These are phyloP conservation scores for Candida tallmaniae DNA, from an alignment of 805 yeast species.

Conservation along the genomic window DNA sequence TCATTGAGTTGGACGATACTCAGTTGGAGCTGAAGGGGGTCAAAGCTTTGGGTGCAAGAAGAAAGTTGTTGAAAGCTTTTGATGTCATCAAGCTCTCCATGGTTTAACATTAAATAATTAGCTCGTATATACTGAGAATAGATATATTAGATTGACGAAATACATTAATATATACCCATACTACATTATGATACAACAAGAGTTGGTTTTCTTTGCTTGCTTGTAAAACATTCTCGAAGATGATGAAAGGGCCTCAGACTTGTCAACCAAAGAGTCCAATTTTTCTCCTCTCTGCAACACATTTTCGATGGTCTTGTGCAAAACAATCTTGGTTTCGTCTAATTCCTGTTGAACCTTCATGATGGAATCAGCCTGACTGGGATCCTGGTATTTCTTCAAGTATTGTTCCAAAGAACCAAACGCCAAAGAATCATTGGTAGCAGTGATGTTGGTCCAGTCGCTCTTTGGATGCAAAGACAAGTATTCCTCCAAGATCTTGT, in stretches of 20 bases:
- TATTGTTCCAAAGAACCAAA: constrained; percentile 64
- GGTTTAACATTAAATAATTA: too few species aligned
- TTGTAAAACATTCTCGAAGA: constrained; percentile 92
- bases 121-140: too few species aligned
- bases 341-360: constrained; percentile 97
- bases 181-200: constrained; percentile 77
- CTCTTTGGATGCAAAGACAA: constrained; percentile 71
- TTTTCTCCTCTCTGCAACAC: constrained; percentile 96
- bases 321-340: constrained; percentile 94
- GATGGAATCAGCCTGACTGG: constrained; percentile 92
- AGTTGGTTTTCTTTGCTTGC: constrained; percentile 88
- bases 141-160: background rate
- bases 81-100: constrained; percentile 53
- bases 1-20: constrained; percentile 66
- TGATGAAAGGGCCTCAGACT: constrained; percentile 86
- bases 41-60: constrained; percentile 90
- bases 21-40: constrained; percentile 79
- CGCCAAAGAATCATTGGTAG: constrained; percentile 41
- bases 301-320: constrained; percentile 92
- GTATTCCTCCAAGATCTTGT: constrained; percentile 89
- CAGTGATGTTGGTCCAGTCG: constrained; percentile 57
- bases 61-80: constrained; percentile 89
- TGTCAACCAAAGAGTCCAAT: constrained; percentile 88
- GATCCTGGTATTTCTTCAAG: constrained; percentile 87
- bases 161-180: background rate